A percentile compares a stretch with the other conserved stretches of the same genome.
Evolutionary conservation across 148 eudicot species (phyloP).

Genomic region (Hydrangea macrophylla): DNA sequence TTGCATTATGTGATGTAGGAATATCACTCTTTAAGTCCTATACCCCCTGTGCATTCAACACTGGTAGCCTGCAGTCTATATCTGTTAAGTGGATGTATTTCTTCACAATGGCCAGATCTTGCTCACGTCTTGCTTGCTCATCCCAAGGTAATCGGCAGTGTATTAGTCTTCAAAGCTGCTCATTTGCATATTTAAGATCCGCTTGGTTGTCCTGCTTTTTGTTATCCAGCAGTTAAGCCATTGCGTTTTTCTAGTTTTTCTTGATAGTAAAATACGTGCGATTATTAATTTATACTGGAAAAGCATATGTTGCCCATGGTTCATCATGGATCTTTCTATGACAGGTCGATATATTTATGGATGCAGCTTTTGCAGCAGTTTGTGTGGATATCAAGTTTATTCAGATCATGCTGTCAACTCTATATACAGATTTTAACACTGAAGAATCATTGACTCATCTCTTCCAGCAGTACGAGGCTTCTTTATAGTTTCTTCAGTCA

Average conservation of each 20-base stretch:
- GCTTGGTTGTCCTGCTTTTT: background rate
- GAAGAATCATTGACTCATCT: conserved; percentile 47
- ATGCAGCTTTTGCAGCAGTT: conserved; percentile 79
- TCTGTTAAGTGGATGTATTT: conserved; percentile 66
- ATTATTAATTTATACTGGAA: background rate
- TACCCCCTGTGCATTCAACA: conserved; percentile 61
- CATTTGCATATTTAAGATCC: background rate
- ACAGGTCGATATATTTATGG: conserved; percentile 81
- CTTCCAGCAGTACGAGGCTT: conserved; percentile 92
- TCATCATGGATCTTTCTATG: conserved; percentile 21
- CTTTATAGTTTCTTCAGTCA: conserved; percentile 83
- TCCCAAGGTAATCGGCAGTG: conserved; percentile 87
- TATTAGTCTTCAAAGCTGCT: background rate
- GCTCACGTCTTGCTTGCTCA: conserved; percentile 62
- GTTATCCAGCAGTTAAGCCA: background rate
- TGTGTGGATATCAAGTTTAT: conserved; percentile 59
- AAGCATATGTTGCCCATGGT: background rate
- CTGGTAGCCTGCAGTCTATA: conserved; percentile 74
- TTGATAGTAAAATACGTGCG: background rate
- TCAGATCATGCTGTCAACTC: conserved; percentile 52
- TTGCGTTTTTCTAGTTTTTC: background rate
- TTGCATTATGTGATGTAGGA: conserved; percentile 46
- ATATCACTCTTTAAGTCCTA: conserved; percentile 31
- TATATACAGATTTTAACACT: conserved; percentile 29
- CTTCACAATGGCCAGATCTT: conserved; percentile 85